Evolutionary conservation across 179 eudicot genomes (phyloP).

Genomic region (Spergularia azorica): DNA sequence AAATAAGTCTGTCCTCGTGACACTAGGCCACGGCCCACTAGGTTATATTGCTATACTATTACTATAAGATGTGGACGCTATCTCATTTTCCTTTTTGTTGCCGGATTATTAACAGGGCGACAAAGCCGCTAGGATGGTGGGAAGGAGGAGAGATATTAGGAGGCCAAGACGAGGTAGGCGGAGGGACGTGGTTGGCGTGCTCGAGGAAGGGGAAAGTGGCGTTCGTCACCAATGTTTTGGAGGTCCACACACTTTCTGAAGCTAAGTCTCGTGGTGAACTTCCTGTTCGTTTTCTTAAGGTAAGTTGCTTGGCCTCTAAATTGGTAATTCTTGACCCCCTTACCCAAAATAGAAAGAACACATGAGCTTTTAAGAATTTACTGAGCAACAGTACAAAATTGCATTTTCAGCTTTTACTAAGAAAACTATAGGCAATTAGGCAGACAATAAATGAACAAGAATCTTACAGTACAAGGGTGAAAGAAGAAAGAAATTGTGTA

Average conservation of each 20-base stretch:
- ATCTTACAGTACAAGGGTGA: too few relatives aligned
- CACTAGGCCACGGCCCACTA: too few relatives aligned
- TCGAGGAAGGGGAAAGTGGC: constrained; percentile 58
- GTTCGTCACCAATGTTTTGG: constrained; percentile 74
- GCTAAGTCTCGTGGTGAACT: constrained; percentile 80
- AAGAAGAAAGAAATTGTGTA: too few relatives aligned
- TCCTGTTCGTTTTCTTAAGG: constrained; percentile 73
- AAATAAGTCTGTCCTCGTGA: too few relatives aligned
- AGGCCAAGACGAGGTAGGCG: constrained; percentile 80
- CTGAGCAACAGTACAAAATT: not conserved
- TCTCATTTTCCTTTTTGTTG: not conserved
- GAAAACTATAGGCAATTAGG: too few relatives aligned
- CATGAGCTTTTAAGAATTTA: not conserved
- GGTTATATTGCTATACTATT: too few relatives aligned
- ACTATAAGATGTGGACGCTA: too few relatives aligned
- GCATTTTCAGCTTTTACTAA: too few relatives aligned
- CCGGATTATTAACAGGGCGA: constrained; percentile 41
- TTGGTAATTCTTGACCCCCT: not conserved
- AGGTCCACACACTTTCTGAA: constrained; percentile 50
- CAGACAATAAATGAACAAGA: too few relatives aligned
- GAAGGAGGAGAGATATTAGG: constrained; percentile 77
- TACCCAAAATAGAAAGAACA: not conserved
- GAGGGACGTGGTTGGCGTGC: constrained; percentile 89
- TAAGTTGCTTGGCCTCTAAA: constrained; percentile 11
- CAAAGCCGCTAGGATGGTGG: constrained; percentile 75